Evolutionary conservation across 257 asterid species (phyloP).

Genomic region (Petrea volubilis): DNA sequence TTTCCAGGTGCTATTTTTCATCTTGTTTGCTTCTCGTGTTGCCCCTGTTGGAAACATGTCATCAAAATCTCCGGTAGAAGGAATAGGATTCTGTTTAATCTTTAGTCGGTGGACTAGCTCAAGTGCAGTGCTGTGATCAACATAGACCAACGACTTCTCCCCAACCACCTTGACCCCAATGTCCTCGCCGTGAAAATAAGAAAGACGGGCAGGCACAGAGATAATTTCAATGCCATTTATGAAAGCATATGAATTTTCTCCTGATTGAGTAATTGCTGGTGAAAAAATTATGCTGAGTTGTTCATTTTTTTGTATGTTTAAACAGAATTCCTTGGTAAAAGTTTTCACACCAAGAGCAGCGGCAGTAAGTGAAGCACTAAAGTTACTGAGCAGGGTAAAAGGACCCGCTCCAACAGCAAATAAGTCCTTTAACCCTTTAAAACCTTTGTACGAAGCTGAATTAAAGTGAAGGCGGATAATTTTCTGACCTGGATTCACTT

Average conservation of each 20-base stretch:
- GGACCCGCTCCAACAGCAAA: slow-evolving; percentile 24
- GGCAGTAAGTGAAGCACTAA: too few species aligned
- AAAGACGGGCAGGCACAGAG: slow-evolving; percentile 17
- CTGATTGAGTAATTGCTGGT: slow-evolving; percentile 12
- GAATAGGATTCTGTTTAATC: slow-evolving; percentile 28
- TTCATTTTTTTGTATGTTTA: too few species aligned
- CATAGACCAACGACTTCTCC: too few species aligned
- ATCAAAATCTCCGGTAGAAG: slow-evolving; percentile 31
- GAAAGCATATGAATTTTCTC: slow-evolving; percentile 21
- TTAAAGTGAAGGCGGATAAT: too few species aligned
- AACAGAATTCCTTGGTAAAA: too few species aligned
- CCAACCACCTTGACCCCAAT: slow-evolving; percentile 24
- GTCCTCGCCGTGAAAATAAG: slow-evolving; percentile 12
- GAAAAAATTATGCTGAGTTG: slow-evolving; percentile 15
- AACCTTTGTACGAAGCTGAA: slow-evolving; percentile 20
- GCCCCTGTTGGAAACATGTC: slow-evolving; percentile 36
- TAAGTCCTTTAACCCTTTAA: slow-evolving; percentile 18
- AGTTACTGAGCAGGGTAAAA: too few species aligned
- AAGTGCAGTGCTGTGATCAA: slow-evolving; percentile 43
- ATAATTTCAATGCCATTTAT: slow-evolving; percentile 28
- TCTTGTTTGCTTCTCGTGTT: slow-evolving; percentile 9
- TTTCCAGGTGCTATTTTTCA: slow-evolving; percentile 33
- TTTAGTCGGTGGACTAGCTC: slow-evolving; percentile 37
- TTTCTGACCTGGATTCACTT: slow-evolving; percentile 27
- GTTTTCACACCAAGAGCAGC: too few species aligned